A percentile compares a stretch with the other conserved stretches of the same genome.
phyloP scores from a whole-genome alignment of 2,329 filamentous ascomycete genomes.

The Cytospora paraplurivora region DNA sequence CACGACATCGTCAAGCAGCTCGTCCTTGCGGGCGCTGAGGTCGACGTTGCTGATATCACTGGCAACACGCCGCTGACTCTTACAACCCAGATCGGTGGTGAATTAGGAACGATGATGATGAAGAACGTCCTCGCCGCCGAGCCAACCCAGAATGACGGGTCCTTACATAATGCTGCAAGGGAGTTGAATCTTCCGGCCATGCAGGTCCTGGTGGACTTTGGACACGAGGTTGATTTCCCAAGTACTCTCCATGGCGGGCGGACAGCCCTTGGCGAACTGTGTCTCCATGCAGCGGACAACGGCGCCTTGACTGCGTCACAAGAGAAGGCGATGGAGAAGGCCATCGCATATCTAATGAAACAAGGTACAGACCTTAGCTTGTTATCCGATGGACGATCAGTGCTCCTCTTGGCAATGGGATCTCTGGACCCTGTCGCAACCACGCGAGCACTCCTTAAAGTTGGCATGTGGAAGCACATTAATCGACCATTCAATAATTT shows the following conservation, averaged over 20 bases:
- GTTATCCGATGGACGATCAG: constrained; percentile 58
- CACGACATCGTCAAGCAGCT: constrained; percentile 60
- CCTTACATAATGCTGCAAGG: constrained; percentile 65
- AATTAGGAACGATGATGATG: constrained; percentile 57
- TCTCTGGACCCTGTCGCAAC: constrained; percentile 56
- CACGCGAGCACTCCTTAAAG: constrained; percentile 61
- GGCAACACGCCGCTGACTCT: constrained; percentile 63
- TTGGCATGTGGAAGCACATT: constrained; percentile 65
- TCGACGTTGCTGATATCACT: constrained; percentile 57
- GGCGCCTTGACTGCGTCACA: constrained; percentile 48
- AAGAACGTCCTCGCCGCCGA: constrained; percentile 56
- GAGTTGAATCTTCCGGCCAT: constrained; percentile 60
- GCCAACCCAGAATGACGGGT: constrained; percentile 64
- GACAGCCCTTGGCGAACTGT: constrained; percentile 65
- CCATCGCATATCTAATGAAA: constrained; percentile 59
- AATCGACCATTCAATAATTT: constrained; percentile 62
- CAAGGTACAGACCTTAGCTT: constrained; percentile 59
- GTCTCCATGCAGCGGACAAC: constrained; percentile 54
- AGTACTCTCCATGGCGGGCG: constrained; percentile 63
- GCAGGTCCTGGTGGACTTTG: constrained; percentile 57
- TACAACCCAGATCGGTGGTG: constrained; percentile 58
- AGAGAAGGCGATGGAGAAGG: constrained; percentile 58
- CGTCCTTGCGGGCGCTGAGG: constrained; percentile 60
- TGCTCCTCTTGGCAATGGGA: constrained; percentile 62
- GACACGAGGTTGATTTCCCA: constrained; percentile 66